These are phyloP conservation scores for Debaryomycetaceae sp. DNA, from an alignment of 1,139 yeast species.

Conservation along the genomic window DNA sequence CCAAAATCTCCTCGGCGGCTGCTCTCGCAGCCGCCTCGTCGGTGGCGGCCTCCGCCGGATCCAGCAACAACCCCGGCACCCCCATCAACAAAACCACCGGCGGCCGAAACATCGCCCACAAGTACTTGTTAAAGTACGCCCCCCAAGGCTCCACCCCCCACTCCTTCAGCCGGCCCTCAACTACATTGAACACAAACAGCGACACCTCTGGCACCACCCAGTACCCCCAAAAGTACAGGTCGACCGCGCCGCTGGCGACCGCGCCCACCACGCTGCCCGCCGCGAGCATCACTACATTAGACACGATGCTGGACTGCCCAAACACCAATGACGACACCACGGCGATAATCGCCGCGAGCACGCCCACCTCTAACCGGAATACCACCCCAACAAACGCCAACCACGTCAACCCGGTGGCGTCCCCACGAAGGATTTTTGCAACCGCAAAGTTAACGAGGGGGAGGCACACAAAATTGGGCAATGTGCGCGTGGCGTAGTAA, in stretches of 20 bases:
- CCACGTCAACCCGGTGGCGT: slow-evolving; percentile 51
- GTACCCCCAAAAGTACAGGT: slow-evolving; percentile 73
- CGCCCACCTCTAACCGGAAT: slow-evolving; percentile 69
- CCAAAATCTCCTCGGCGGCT: slow-evolving; percentile 12
- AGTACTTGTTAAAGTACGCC: slow-evolving; percentile 54
- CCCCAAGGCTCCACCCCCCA: slow-evolving; percentile 85
- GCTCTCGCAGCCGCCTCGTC: slow-evolving; percentile 18
- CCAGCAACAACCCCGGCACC: slow-evolving; percentile 37
- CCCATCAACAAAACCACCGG: slow-evolving; percentile 53
- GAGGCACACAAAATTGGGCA: slow-evolving; percentile 82
- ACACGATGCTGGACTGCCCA: slow-evolving; percentile 39
- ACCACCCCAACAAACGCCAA: slow-evolving; percentile 63
- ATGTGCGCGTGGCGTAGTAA: slow-evolving; percentile 72
- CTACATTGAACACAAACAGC: slow-evolving; percentile 68
- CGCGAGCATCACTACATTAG: slow-evolving; percentile 34
- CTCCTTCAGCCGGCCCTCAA: slow-evolving; percentile 63
- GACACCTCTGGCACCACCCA: slow-evolving; percentile 64
- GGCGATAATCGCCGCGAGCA: slow-evolving; percentile 46
- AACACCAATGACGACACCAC: slow-evolving; percentile 39
- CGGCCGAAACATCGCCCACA: slow-evolving; percentile 54
- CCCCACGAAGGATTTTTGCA: slow-evolving; percentile 47
- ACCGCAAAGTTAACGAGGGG: slow-evolving; percentile 65
- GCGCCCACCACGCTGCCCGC: slow-evolving; percentile 58
- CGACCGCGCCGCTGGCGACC: slow-evolving; percentile 47
- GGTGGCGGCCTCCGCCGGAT: slow-evolving; percentile 31